Evolutionary conservation across 2,329 filamentous ascomycete species (phyloP).

Genomic region (Leptographium galeiforme): DNA sequence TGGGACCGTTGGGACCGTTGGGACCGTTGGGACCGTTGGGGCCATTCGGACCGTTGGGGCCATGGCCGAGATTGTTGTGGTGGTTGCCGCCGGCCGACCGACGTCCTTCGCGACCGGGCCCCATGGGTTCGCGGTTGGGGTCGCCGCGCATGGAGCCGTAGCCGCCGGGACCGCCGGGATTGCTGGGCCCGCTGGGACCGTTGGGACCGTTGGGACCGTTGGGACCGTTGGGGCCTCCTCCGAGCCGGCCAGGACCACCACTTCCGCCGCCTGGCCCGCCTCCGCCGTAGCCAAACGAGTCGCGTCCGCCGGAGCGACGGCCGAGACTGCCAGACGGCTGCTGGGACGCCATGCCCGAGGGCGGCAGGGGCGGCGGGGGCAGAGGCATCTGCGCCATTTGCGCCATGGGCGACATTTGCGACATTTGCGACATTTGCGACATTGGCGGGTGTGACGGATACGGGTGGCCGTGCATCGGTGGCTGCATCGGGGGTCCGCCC

Average conservation of each 20-base stretch:
- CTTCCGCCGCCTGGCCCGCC: not conserved
- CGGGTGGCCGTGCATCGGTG: constrained; percentile 19
- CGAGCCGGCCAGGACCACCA: not conserved
- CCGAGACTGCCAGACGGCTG: constrained; percentile 10
- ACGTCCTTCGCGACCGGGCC: constrained; percentile 16
- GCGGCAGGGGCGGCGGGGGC: constrained; percentile 8
- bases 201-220: not conserved
- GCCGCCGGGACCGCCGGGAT: not conserved
- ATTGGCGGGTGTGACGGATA: not conserved
- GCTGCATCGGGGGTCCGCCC: constrained; percentile 28
- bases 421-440: no score
- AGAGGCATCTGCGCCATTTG: not conserved
- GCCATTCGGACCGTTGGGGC: constrained; percentile 16
- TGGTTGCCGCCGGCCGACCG: constrained; percentile 15
- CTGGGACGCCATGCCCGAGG: not conserved
- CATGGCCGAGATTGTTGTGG: constrained; percentile 11
- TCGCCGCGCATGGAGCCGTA: constrained; percentile 3
- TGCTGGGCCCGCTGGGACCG: not conserved
- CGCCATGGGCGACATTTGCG: no score
- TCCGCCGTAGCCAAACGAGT: constrained; percentile 8
- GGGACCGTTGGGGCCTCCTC: not conserved
- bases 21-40: constrained; percentile 19
- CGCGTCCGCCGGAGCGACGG: constrained; percentile 12
- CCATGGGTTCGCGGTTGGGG: constrained; percentile 16
- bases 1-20: constrained; percentile 11